Base-by-base conservation (phyloP, 768 basidiomycete species). In the Leucocoprinus sp. region DNA sequence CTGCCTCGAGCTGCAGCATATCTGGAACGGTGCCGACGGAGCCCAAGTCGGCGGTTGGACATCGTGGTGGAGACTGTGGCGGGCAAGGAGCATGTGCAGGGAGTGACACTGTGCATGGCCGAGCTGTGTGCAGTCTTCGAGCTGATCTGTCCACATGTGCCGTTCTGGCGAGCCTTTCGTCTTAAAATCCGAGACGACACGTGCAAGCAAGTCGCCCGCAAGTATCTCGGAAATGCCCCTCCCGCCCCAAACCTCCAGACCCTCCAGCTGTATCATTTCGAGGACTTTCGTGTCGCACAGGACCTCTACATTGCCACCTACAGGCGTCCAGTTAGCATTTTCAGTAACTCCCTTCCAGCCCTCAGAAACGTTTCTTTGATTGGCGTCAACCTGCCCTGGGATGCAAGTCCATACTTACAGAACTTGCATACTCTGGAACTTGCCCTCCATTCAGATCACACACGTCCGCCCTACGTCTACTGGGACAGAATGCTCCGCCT, bases 371-470 rank as follows among this genome's bases (percentile, higher is more conserved):
- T 81, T 40, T 78, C 76, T 14, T 64, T 82, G 37, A 78, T 80
- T 50, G 80, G 80, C 41, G 79, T 82, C 50, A 81, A 80, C 57
- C 69, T 82, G 23, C 75, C 74, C 2, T 82, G 78, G 78, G 65
- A 62, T 3, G 59, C 64, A 18, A 67, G 68, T 22, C 68, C 73
- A 5, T 78, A 72, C 60, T 68, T 81, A 44, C 58, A 59, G 19
- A 65, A 66, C 34, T 64, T 82, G 33, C 63, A 68, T 22, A 59
- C 69, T 39, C 65, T 82, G 33, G 75, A 82, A 58, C 66, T 80
- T 36, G 79, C 78, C 8, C 68, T 82, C 11, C 79, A 82, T 55
- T 65, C 72, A 1, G 73, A 79, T 51, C 74, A 65, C 45, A 75
- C 78, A 28, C 74, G 80, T 18, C 75, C 76, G 4, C 65, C 74